Evolutionary conservation across 306 rosid species (phyloP), one percentile per base, ranked within the genome.

Genomic region (Cicer pinnatifidum): DNA sequence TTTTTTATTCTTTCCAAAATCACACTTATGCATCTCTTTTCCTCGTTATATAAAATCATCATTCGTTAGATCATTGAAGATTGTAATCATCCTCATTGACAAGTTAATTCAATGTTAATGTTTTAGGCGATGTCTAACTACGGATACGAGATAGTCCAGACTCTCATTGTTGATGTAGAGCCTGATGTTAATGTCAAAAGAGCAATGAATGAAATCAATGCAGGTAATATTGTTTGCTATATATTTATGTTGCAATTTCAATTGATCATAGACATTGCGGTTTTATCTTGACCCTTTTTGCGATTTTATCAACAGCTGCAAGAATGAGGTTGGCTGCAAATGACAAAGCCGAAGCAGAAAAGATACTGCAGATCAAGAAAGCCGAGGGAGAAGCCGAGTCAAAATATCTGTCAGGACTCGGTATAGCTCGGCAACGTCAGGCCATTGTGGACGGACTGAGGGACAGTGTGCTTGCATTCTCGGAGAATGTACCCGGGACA

Each of bases 371-470:
- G 83, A 89, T 90, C 61, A 88, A 90, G 86, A 76, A 60, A 79
- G 96, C 96, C 1, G 96, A 89, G 59, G 96, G 90, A 82, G 92
- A 87, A 45, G 90, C 92, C 0, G 96, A 90, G 61, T 84, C 96
- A 41, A 90, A 90, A 41, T 90, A 90, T 67, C 82, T 88, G 82
- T 85, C 90, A 3, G 90, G 92, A 57, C 87, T 89, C 11, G 96
- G 96, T 41, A 85, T 89, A 9, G 96, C 93, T 39, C 85, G 91
- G 5, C 91, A 90, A 75, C 90, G 90, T 13, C 96, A 88, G 78
- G 96, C 96, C 13, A 86, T 90, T n/a, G 91, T 90, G 50, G 93
- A 90, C 3, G 93, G 96, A 23, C 64, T 90, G 64, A 82, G 89
- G 64, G 91, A 86, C 84, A 82, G 93, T 1, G 93, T 88, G 41